A percentile compares a stretch with the other conserved stretches of the same genome.
Evolutionary conservation across 2,329 filamentous ascomycete species (phyloP).

Genomic region (Scedosporium boydii): DNA sequence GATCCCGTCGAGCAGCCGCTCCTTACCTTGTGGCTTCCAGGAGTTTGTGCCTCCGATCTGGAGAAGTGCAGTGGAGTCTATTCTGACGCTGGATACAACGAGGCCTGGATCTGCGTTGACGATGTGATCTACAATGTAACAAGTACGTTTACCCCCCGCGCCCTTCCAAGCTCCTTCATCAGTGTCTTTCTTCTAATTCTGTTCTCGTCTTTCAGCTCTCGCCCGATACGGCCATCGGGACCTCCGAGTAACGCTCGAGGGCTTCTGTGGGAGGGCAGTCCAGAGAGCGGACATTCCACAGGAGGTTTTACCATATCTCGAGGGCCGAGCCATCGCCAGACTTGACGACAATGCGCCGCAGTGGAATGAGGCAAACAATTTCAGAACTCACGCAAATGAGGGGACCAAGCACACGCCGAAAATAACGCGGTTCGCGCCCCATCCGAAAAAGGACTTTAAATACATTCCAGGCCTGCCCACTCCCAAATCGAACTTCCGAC

Average conservation of each 20-base stretch:
- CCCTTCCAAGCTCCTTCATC: not conserved
- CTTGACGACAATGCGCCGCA: not conserved
- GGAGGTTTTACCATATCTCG: too few relatives aligned
- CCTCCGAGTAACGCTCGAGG: too few relatives aligned
- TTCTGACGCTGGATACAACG: not conserved
- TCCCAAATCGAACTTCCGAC: too few relatives aligned
- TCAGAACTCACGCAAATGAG: too few relatives aligned
- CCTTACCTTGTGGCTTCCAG: not conserved
- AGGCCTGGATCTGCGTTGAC: conserved; percentile 5
- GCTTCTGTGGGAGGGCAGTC: too few relatives aligned
- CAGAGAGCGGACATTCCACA: too few relatives aligned
- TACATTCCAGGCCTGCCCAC: too few relatives aligned
- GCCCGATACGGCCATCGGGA: too few relatives aligned
- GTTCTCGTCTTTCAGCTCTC: not conserved
- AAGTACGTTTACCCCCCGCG: conserved; percentile 2
- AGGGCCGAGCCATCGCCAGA: not conserved
- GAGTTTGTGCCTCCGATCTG: not conserved
- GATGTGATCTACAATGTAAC: conserved; percentile 10
- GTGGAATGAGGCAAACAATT: too few relatives aligned
- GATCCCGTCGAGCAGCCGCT: not conserved
- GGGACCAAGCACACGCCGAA: too few relatives aligned
- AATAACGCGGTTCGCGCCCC: too few relatives aligned
- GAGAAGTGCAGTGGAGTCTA: not conserved
- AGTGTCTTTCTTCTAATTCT: not conserved
- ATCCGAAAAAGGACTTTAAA: too few relatives aligned